Conservation (phyloP, 805 yeast species). For the Starmerella bombicola region DNA sequence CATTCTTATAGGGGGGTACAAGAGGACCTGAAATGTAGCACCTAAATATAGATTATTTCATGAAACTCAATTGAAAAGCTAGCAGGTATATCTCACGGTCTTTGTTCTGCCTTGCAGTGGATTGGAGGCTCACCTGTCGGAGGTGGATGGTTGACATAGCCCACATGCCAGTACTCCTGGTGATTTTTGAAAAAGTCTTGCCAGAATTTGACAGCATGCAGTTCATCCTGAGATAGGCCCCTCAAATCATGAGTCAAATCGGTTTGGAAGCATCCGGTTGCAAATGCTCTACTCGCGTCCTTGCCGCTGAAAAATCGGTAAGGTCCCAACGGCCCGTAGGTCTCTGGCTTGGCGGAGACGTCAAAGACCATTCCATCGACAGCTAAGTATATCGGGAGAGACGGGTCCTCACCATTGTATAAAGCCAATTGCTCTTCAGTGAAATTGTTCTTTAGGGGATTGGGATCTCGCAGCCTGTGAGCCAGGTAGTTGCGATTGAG, state of each 20-base stretch:
- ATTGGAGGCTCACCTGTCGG: conserved; percentile 40
- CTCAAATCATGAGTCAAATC: conserved; percentile 57
- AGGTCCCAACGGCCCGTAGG: conserved; percentile 50
- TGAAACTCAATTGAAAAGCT: too few relatives aligned
- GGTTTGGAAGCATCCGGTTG: conserved; percentile 54
- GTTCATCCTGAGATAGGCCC: conserved; percentile 40
- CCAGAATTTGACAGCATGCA: conserved; percentile 40
- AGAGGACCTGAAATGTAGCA: too few relatives aligned
- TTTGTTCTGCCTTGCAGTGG: conserved; percentile 31
- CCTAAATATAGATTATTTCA: too few relatives aligned
- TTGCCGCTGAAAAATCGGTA: conserved; percentile 49
- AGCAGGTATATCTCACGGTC: conserved; percentile 12
- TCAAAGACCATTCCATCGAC: conserved; percentile 53
- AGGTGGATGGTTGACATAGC: conserved; percentile 38
- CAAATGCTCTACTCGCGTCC: conserved; percentile 58
- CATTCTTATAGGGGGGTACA: too few relatives aligned
- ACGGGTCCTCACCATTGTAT: conserved; percentile 40
- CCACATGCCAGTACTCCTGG: conserved; percentile 50
- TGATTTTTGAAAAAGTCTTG: conserved; percentile 36
- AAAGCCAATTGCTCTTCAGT: conserved; percentile 37
- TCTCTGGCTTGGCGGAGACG: conserved; percentile 38
- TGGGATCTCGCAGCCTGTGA: conserved; percentile 22
- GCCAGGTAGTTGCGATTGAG: conserved; percentile 35
- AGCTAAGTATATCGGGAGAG: conserved; percentile 45
- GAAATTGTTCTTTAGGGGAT: conserved; percentile 25